Evolutionary conservation across 2,329 filamentous ascomycete species (phyloP).

Genomic region (Hymenoscyphus albidus): DNA sequence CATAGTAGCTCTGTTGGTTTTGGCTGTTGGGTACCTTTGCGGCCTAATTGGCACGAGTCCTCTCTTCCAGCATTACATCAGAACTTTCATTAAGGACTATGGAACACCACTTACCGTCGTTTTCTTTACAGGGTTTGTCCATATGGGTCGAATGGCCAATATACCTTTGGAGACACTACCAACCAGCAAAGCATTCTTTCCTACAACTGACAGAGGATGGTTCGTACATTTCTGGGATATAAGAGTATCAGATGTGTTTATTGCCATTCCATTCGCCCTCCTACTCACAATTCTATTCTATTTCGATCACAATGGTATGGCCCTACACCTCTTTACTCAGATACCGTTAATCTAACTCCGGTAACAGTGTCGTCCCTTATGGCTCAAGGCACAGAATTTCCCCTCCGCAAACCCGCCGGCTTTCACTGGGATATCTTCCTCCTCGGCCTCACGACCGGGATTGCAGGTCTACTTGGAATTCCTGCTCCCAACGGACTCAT

Average conservation of each 20-base stretch:
- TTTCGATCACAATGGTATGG: constrained; percentile 79
- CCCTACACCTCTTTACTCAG: not conserved
- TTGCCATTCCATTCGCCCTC: constrained; percentile 82
- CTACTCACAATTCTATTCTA: constrained; percentile 82
- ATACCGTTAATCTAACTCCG: not conserved
- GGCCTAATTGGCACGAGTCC: constrained; percentile 66
- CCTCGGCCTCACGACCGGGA: constrained; percentile 70
- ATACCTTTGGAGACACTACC: constrained; percentile 69
- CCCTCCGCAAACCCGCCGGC: constrained; percentile 73
- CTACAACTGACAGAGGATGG: constrained; percentile 71
- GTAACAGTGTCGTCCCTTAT: constrained; percentile 71
- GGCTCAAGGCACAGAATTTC: constrained; percentile 78
- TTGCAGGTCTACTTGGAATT: constrained; percentile 71
- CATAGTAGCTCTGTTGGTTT: constrained; percentile 70
- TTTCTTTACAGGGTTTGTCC: constrained; percentile 87
- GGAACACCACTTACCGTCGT: constrained; percentile 78
- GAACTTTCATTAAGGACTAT: constrained; percentile 86
- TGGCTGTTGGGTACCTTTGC: constrained; percentile 71
- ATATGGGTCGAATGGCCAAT: constrained; percentile 75
- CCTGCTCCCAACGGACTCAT: constrained; percentile 82
- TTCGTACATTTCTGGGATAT: constrained; percentile 80
- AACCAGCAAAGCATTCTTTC: constrained; percentile 72
- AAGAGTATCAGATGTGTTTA: constrained; percentile 67
- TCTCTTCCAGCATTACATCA: constrained; percentile 69
- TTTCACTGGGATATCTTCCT: constrained; percentile 87